Conservation (phyloP, 1,139 yeast genomes). For the Candida albicans region DNA sequence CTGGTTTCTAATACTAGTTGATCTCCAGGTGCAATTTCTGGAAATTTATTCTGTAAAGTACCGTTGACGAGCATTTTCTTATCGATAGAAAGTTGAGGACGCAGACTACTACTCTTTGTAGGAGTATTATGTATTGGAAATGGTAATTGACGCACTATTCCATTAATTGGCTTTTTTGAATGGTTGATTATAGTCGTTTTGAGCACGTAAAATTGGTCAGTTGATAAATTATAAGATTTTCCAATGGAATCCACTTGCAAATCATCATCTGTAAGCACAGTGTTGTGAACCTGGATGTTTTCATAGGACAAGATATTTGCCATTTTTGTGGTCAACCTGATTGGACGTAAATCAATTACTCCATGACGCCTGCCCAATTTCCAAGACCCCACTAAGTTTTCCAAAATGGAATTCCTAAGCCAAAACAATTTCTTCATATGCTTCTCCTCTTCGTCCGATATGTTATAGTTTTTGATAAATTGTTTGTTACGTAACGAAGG, state of each 20-base stretch:
- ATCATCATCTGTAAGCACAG: constrained; percentile 19
- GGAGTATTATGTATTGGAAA: constrained; percentile 27
- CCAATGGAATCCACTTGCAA: constrained; percentile 16
- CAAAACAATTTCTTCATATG: constrained; percentile 68
- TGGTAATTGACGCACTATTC: constrained; percentile 69
- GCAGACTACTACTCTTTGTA: constrained; percentile 16
- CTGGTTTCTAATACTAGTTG: constrained; percentile 46
- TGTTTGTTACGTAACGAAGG: constrained; percentile 81
- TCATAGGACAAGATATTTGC: constrained; percentile 48
- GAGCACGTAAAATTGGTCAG: constrained; percentile 53
- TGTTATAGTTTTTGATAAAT: constrained; percentile 61
- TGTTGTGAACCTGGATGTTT: constrained; percentile 41
- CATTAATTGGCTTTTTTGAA: constrained; percentile 41
- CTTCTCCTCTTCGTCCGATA: constrained; percentile 54
- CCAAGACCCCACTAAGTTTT: constrained; percentile 68
- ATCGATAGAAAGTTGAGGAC: constrained; percentile 38
- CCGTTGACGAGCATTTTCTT: constrained; percentile 63
- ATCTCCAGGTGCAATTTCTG: constrained; percentile 44
- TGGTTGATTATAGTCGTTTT: constrained; percentile 48
- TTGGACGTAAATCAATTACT: constrained; percentile 60
- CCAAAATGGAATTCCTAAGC: constrained; percentile 68
- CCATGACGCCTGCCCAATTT: constrained; percentile 48
- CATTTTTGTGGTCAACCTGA: constrained; percentile 60
- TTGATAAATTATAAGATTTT: constrained; percentile 26
- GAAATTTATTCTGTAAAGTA: constrained; percentile 52